Evolutionary conservation across 495 filamentous ascomycete genomes (phyloP).

Genomic region (Cryomyces antarcticus): DNA sequence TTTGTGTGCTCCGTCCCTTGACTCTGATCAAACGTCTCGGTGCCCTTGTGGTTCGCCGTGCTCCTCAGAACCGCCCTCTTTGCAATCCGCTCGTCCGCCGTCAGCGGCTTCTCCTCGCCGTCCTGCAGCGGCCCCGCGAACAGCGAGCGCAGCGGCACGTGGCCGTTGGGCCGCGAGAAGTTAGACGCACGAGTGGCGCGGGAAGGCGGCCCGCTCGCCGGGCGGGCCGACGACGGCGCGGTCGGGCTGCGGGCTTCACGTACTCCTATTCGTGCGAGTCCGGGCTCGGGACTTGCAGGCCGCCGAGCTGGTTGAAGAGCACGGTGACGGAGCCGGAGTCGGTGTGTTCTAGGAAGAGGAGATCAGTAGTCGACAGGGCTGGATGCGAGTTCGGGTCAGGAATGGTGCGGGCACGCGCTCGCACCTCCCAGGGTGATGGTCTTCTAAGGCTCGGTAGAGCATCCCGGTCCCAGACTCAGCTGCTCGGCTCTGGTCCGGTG

Average conservation of each 20-base stretch:
- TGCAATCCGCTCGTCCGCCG: conserved; percentile 6
- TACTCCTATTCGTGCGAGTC: conserved; percentile 3
- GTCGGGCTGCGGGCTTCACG: conserved; percentile 1
- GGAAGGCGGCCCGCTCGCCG: conserved; percentile 1
- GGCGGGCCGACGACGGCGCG: neutral
- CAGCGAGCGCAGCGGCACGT: conserved; percentile 1
- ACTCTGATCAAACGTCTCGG: neutral
- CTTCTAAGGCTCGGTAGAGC: conserved; percentile 1
- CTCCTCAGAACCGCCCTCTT: conserved; percentile 2
- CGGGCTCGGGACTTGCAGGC: conserved; percentile 1
- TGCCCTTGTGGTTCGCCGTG: conserved; percentile 2
- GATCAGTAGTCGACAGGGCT: too few relatives aligned
- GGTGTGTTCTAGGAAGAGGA: too few relatives aligned
- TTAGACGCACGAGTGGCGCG: conserved; percentile 3
- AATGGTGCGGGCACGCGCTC: neutral
- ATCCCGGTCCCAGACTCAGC: neutral
- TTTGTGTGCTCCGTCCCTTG: neutral
- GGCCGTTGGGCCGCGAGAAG: conserved; percentile 3
- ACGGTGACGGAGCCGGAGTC: conserved; percentile 7
- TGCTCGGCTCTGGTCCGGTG: conserved; percentile 6
- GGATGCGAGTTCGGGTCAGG: too few relatives aligned
- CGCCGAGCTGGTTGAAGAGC: conserved; percentile 13
- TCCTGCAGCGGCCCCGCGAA: neutral
- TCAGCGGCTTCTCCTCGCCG: conserved; percentile 1
- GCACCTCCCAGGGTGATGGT: neutral